Evolutionary conservation across 352 stramenopile genomes (phyloP), one percentile per base, ranked within the genome.

Genomic region (Phytophthora citricola): DNA sequence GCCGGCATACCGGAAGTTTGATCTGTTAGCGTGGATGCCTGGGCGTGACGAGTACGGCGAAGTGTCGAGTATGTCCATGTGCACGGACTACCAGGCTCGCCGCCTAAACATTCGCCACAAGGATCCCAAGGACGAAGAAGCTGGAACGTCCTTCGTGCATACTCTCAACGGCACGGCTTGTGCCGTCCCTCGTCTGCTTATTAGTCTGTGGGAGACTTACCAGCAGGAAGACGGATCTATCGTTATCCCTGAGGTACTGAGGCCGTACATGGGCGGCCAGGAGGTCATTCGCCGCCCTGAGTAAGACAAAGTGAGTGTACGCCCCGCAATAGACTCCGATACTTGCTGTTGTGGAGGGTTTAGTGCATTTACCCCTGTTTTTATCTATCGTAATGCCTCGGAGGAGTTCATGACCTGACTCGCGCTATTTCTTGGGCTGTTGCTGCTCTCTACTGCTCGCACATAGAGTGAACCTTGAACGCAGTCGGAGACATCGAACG

Each of bases 51-150:
- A 87, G 63, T 93, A 90, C 56, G 85, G 87, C 52, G 90, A 97
- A 62, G 75, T 97, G 31, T 90, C 85, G 17, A 95, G 85, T 54
- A 85, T 94, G 52, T 94, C 85, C 61, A 95, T 94, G 76, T 97
- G 90, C 81, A 97, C 89, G 1, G 90, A 97, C 67, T 97, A 95
- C 59, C 90, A 97, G 66, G 79, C 87, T 41, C 81, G 90, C 7
- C 81, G 89, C 3, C 75, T 97, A 10, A 91, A 94, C 58, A 95
- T 97, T 54, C 86, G 89, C 51, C 90, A 96, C 71, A 89, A 88
- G 53, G 66, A 84, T 17, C 57, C 54, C 32, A 85, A 90, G 48
- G 79, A 87, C 15, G 70, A 91, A 36, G 48, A 69, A 14, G 34
- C 49, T 29, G 53, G 48, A 39, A 87, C 81, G 12, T 73, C 83